phyloP scores from a whole-genome alignment of 179 eudicot genomes.

The Spergularia azorica region DNA sequence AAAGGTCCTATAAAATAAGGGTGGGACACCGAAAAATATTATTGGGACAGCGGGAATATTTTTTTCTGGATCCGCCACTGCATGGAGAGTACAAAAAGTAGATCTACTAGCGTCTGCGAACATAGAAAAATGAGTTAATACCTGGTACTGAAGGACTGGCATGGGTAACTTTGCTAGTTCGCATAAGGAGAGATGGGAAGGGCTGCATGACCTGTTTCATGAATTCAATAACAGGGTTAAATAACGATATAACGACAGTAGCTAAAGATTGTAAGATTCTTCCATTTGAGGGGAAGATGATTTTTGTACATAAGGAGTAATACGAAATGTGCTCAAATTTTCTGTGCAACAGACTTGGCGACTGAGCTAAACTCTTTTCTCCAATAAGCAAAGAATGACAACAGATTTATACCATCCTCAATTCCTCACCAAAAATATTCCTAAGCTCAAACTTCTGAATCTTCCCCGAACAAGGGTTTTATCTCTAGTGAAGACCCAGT shows the following conservation, averaged over 20 bases:
- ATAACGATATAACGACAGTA: neutral
- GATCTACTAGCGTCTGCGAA: neutral
- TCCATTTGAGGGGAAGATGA: neutral
- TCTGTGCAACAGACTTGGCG: neutral
- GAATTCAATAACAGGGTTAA: neutral
- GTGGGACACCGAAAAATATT: too few species aligned
- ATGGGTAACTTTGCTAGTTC: conserved; percentile 38
- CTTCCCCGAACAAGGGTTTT: too few species aligned
- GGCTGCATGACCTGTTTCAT: conserved; percentile 53
- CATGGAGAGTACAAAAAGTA: neutral
- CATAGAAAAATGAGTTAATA: conserved; percentile 25
- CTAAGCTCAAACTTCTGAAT: too few species aligned
- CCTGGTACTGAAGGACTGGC: conserved; percentile 50
- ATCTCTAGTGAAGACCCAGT: too few species aligned
- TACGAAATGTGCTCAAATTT: neutral
- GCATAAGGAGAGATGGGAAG: conserved; percentile 40
- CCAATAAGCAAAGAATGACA: neutral
- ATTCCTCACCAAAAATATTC: too few species aligned
- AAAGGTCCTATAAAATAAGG: too few species aligned
- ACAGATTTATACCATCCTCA: too few species aligned
- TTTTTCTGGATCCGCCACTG: too few species aligned
- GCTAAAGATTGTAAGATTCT: neutral
- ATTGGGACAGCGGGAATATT: too few species aligned
- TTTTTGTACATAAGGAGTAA: neutral
- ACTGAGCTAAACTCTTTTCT: neutral